Conservation (phyloP, 495 filamentous ascomycete species). For the Corynascus novoguineensis region DNA sequence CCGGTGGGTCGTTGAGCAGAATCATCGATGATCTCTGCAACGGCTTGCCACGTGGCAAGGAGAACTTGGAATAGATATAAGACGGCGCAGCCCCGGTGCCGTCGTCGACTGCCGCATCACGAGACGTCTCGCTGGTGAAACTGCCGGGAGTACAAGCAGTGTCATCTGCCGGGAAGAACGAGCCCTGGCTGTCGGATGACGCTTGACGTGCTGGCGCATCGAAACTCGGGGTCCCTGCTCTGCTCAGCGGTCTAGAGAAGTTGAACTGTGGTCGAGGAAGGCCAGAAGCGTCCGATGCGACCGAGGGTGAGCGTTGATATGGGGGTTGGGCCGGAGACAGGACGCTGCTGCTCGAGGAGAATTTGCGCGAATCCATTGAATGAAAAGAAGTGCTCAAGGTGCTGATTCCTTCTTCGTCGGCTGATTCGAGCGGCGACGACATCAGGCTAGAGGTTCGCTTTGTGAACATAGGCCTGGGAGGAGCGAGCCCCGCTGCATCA, state of each 20-base stretch:
- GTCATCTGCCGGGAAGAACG: conserved; percentile 55
- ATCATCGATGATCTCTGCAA: conserved; percentile 63
- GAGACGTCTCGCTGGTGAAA: conserved; percentile 55
- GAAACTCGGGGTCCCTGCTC: conserved; percentile 60
- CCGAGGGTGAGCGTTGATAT: conserved; percentile 68
- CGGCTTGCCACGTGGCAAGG: conserved; percentile 72
- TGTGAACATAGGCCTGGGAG: conserved; percentile 42
- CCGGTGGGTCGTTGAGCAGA: conserved; percentile 52
- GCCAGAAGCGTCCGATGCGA: conserved; percentile 66
- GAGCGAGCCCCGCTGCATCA: conserved; percentile 36
- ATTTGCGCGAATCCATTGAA: conserved; percentile 47
- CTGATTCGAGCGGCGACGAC: conserved; percentile 38
- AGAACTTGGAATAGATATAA: conserved; percentile 78
- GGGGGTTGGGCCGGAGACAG: conserved; percentile 53
- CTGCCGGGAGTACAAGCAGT: conserved; percentile 58
- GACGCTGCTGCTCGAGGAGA: conserved; percentile 59
- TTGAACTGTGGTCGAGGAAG: conserved; percentile 76
- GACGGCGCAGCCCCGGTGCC: conserved; percentile 52
- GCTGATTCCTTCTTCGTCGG: conserved; percentile 35
- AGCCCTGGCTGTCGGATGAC: conserved; percentile 58
- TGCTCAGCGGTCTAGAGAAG: conserved; percentile 85
- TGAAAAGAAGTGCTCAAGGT: conserved; percentile 39
- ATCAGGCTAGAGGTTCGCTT: conserved; percentile 45
- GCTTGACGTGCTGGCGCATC: conserved; percentile 54
- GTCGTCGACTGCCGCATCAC: conserved; percentile 39